Evolutionary conservation across 352 stramenopile species (phyloP), one percentile per base, ranked within the genome.

Genomic region (Saprolegnia parasitica): DNA sequence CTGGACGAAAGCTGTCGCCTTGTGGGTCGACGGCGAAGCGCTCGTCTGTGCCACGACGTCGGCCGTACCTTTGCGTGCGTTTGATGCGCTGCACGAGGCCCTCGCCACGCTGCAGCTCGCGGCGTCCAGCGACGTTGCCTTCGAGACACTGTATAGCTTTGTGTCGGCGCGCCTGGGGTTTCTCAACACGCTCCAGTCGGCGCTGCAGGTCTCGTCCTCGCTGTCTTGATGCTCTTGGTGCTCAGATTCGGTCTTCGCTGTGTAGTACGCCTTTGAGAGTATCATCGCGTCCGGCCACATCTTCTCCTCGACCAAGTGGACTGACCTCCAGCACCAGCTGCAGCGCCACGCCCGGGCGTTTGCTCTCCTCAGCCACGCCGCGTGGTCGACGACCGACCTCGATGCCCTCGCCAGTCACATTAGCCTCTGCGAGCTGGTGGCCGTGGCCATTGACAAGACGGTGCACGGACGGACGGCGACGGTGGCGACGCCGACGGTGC

Each of bases 1-100:
- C 55, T 70, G 63, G 63, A 70, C 55, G 11, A 20, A 6, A 1
- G 63, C 15, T 3, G 21, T 70, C 29, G 20, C 32, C 20, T 11
- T n/a, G n/a, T 70, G 63, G 63, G 26, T 52, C 5, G 23, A 21
- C 4, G 63, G 45, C 20, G 63, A 70, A 23, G 63, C 46, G 18
- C 39, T 56, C 9, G n/a, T 70, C 2, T 18, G 46, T 23, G 46
- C 26, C 40, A 10, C 21, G n/a, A 13, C 54, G 23, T 50, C 54
- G 42, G 24, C 50, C 6, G 54, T 70, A 20, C 63, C 63, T 5
- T 9, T 16, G 35, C 1, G 8, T 1, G 23, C 29, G 9, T 40
- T 70, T 15, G 50, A 37, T 10, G 5, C 49, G 13, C 29, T 70
- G 24, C 63, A 61, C 24, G 20, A 35, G 10, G 63, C 63, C 20